Evolutionary conservation across 2,329 filamentous ascomycete species (phyloP), one percentile per base, ranked within the genome.

Genomic region (Colletotrichum tanaceti): DNA sequence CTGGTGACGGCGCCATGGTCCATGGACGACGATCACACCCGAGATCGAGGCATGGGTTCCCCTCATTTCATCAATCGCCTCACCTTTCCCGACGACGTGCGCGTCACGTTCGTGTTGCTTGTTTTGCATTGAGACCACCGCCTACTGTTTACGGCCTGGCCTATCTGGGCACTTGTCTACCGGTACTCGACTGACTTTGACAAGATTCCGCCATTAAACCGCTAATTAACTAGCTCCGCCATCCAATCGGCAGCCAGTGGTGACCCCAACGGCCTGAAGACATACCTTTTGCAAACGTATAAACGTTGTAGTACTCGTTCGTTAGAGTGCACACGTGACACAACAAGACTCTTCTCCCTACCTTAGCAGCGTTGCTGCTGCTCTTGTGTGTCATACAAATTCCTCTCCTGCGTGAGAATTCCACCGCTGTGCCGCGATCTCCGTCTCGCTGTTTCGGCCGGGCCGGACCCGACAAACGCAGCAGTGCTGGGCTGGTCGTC

Each of bases 1-100:
- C 7, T 35, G 32, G 32, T 2, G 46, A 22, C 35, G 13, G 38
- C 28, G 24, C 24, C 24, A 4, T 24, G 24, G 2, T 24, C 7
- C 9, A 57, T 28, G n/a, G 52, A 16, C 11, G 43, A 28, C 62
- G 24, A 57, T 52, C 65, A 60, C 49, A 44, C 54, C 35, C 35
- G 22, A 10, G 16, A 58, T 24, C 44, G 43, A 60, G 65, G 65
- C 65, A 62, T 55, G 10, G 41, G 35, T 55, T 58, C 49, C 65
- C 49, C 49, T 68, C 62, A 52, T 46, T 7, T 24, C 32, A 18
- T 16, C 16, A 60, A 32, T 24, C 43, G 13, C 22, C 46, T 52
- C 16, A 14, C 43, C 18, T 50, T 35, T 28, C 22, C 58, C 10
- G 38, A 14, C 32, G 20, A 38, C 44, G 7, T 18, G 32, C 35